Base-by-base conservation (phyloP, 306 rosid species). In the Leucaena leucocephala region DNA sequence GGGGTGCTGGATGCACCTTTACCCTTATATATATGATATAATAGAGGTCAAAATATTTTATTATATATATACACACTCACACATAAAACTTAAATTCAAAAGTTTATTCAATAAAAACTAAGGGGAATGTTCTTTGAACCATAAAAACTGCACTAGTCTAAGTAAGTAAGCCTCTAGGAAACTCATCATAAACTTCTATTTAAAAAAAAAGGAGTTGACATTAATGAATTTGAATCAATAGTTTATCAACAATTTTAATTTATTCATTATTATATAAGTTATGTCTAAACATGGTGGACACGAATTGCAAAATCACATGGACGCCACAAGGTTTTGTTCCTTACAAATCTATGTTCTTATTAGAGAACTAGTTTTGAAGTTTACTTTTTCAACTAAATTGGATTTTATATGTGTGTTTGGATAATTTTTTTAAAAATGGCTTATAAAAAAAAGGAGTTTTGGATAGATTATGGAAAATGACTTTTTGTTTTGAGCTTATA, bases 221-320 rank as follows among this genome's bases (percentile, higher is more conserved):
- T 59, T 59, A 0, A 27, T 61, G 1, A 5, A 5, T 33, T 12
- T 12, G 67, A 33, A 61, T 61, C 3, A 61, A 66, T 65, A 65
- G 48, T 65, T 39, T 5, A 63, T 35, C n/a, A 7, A 14, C 9
- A 63, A 63, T 35, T 34, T 63, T 35, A 63, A 35, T 35, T 6
- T 15, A 34, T 34, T 63, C 21, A 35, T 34, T 35, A 35, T 64
- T 65, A 16, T 65, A 16, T 65, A 65, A 65, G 7, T 38, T 38
- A 14, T 65, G 69, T 64, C 44, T 36, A 7, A 36, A 64, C 36
- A 64, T 35, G 16, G 38, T 17, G 27, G 70, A 64, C 70, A 64
- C 7, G 19, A 82, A 74, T 81, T 74, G 71, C 8, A 75, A 66
- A 74, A 66, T 71, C 91, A 85, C 87, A 87, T 83, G 88, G 63